phyloP scores from a whole-genome alignment of 768 basidiomycete genomes.

The Chiua virens region DNA sequence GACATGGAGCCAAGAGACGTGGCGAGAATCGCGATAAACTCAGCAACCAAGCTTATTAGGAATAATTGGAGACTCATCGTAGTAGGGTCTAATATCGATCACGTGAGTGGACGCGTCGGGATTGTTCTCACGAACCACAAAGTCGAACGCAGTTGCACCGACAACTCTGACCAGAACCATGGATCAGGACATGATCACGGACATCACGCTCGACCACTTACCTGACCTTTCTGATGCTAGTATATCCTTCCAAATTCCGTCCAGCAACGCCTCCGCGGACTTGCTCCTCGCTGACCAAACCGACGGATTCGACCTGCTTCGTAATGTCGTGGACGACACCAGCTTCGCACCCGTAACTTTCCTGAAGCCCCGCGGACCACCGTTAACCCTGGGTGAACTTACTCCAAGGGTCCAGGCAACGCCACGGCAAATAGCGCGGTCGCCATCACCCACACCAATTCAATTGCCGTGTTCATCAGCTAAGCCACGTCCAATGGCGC shows the following conservation, averaged over 20 bases:
- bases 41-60: not conserved
- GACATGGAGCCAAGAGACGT: too few relatives aligned
- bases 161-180: not conserved
- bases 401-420: conserved; percentile 36
- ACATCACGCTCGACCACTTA: conserved; percentile 52
- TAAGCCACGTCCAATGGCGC: too few relatives aligned
- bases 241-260: conserved; percentile 51
- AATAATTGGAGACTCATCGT: not conserved
- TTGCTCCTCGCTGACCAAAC: conserved; percentile 42
- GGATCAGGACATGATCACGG: conserved; percentile 29
- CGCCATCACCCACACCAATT: conserved; percentile 11
- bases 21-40: too few relatives aligned
- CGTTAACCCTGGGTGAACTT: conserved; percentile 41
- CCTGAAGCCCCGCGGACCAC: conserved; percentile 27
- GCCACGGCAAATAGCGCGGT: not conserved
- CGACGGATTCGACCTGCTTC: conserved; percentile 42
- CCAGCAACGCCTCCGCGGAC: conserved; percentile 31
- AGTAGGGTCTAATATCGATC: conserved; percentile 1
- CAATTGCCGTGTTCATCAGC: conserved; percentile 8
- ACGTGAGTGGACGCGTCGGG: conserved; percentile 32
- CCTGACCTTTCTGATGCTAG: conserved; percentile 50
- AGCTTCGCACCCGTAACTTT: conserved; percentile 37
- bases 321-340: conserved; percentile 28
- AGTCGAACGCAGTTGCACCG: not conserved
- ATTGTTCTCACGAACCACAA: conserved; percentile 21